phyloP scores from a whole-genome alignment of 352 stramenopile species.

The Pythium angustatum region DNA sequence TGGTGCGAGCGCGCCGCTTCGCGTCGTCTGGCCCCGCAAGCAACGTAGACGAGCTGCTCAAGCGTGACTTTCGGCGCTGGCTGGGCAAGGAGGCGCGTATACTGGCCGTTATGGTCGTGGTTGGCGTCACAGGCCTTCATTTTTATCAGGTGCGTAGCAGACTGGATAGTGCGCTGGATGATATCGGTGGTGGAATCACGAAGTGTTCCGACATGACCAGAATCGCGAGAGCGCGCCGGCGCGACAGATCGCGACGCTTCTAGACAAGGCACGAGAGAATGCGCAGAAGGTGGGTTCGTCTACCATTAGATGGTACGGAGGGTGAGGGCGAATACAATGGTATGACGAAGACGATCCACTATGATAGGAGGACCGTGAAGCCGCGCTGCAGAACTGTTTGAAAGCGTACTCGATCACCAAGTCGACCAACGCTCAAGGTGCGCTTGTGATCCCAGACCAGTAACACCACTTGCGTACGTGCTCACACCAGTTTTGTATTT shows the following conservation, averaged over 20 bases:
- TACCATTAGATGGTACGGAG: background rate
- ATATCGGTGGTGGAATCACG: background rate
- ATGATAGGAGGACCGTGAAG: constrained; percentile 41
- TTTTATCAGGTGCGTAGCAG: constrained; percentile 57
- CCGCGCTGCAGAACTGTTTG: constrained; percentile 65
- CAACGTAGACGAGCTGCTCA: constrained; percentile 45
- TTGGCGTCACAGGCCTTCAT: constrained; percentile 54
- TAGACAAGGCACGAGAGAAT: constrained; percentile 53
- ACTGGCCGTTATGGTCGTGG: constrained; percentile 43
- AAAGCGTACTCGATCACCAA: constrained; percentile 69
- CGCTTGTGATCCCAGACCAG: too few relatives aligned
- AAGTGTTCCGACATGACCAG: constrained; percentile 22
- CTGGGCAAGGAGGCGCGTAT: constrained; percentile 51
- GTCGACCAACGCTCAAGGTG: constrained; percentile 66
- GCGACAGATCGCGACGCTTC: constrained; percentile 49
- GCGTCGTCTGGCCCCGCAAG: constrained; percentile 12
- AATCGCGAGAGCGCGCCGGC: constrained; percentile 62
- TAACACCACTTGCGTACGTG: background rate
- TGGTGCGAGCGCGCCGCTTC: background rate
- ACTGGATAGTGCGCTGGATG: background rate
- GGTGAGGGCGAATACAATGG: background rate
- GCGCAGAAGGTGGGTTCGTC: constrained; percentile 37
- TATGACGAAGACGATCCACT: background rate
- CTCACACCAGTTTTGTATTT: background rate
- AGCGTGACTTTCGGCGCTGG: constrained; percentile 68